Conservation (phyloP, 768 basidiomycete species). For the Russula abietina region DNA sequence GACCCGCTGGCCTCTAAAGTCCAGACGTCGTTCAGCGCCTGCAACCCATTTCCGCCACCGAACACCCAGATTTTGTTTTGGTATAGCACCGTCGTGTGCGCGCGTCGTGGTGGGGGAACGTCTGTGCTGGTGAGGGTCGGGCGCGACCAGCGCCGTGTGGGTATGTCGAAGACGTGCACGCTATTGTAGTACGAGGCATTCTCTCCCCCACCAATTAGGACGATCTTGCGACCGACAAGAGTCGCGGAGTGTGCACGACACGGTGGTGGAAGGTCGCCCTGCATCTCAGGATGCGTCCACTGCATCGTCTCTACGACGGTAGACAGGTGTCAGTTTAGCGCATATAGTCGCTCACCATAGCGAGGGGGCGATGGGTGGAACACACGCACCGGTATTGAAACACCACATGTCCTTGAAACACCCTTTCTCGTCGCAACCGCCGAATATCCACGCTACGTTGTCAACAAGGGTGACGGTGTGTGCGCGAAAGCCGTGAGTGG, state of each 20-base stretch:
- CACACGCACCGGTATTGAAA: slow-evolving; percentile 67
- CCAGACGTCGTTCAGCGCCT: slow-evolving; percentile 90
- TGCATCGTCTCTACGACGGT: slow-evolving; percentile 68
- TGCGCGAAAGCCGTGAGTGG: slow-evolving; percentile 65
- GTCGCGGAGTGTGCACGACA: slow-evolving; percentile 87
- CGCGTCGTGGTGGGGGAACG: slow-evolving; percentile 55
- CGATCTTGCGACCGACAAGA: slow-evolving; percentile 69
- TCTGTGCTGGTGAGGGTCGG: slow-evolving; percentile 34
- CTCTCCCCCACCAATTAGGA: slow-evolving; percentile 84
- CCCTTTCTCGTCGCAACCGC: slow-evolving; percentile 79
- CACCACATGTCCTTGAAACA: slow-evolving; percentile 73
- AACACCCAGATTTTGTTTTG: slow-evolving; percentile 74
- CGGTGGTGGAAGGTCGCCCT: slow-evolving; percentile 75
- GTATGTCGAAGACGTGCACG: slow-evolving; percentile 78
- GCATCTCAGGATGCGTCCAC: slow-evolving; percentile 73
- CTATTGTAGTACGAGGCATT: slow-evolving; percentile 77
- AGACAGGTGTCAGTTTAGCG: neutral
- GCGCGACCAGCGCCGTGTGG: slow-evolving; percentile 57
- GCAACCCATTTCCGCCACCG: slow-evolving; percentile 89
- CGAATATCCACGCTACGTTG: slow-evolving; percentile 78
- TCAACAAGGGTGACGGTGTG: slow-evolving; percentile 84
- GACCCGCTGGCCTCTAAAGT: slow-evolving; percentile 58
- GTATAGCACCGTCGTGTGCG: slow-evolving; percentile 80
- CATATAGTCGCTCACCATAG: neutral
- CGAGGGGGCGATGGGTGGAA: no score